A percentile compares a stretch with the other conserved stretches of the same genome.
Evolutionary conservation across 1,284 basidiomycete genomes (phyloP).

Genomic region (Tranzscheliella williamsii): DNA sequence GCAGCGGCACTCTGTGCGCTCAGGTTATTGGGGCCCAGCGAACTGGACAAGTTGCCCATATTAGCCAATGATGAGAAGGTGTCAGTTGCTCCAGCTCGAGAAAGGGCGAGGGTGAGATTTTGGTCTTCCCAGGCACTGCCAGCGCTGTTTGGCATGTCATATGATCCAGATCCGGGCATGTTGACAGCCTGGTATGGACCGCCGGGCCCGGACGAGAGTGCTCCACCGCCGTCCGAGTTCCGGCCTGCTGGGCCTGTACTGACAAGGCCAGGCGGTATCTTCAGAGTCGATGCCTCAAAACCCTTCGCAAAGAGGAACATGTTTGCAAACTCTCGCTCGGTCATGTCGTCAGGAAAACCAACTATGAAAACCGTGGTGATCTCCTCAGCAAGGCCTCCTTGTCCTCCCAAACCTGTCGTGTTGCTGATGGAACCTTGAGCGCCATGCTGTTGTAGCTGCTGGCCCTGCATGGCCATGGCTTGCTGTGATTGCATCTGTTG

Average conservation of each 20-base stretch:
- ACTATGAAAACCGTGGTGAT: conserved; percentile 98
- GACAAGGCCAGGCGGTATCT: conserved; percentile 87
- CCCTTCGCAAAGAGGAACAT: conserved; percentile 96
- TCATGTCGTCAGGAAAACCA: conserved; percentile 98
- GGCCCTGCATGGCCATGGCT: conserved; percentile 27
- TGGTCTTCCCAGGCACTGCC: conserved; percentile 36
- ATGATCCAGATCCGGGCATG: conserved; percentile 40
- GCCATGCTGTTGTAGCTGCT: conserved; percentile 23
- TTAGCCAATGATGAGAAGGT: conserved; percentile 29
- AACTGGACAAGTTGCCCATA: conserved; percentile 22
- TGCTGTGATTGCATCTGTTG: conserved; percentile 46
- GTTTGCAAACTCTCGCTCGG: conserved; percentile 97
- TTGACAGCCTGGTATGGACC: conserved; percentile 52
- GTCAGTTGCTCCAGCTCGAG: conserved; percentile 36
- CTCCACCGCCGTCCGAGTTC: conserved; percentile 14
- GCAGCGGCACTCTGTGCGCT: neutral
- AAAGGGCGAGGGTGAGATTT: conserved; percentile 36
- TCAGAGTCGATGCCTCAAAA: conserved; percentile 95
- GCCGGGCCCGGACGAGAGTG: conserved; percentile 23
- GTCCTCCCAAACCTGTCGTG: conserved; percentile 6
- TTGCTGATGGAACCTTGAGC: conserved; percentile 15
- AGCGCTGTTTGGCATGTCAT: conserved; percentile 19
- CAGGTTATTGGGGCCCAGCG: conserved; percentile 17
- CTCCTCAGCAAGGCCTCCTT: conserved; percentile 68
- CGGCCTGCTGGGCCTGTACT: conserved; percentile 20